Evolutionary conservation across 2,329 filamentous ascomycete species (phyloP).

Genomic region (Exophiala alcalophila): DNA sequence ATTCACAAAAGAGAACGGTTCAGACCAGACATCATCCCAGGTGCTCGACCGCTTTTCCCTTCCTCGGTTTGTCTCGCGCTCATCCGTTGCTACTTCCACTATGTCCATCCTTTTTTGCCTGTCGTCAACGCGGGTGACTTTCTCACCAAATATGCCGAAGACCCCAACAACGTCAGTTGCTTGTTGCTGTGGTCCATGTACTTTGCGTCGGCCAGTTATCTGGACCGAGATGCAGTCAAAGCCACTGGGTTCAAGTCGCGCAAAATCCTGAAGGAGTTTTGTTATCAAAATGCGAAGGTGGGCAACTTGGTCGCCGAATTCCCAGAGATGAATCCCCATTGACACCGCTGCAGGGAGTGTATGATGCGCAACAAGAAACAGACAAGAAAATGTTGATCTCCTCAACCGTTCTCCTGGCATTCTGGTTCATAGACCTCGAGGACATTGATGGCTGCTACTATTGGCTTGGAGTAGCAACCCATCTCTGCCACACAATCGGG

Average conservation of each 20-base stretch:
- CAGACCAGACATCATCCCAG: conserved; percentile 3
- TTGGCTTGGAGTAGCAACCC: conserved; percentile 47
- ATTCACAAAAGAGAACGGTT: conserved; percentile 10
- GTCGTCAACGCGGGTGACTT: conserved; percentile 16
- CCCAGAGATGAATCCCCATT: no score
- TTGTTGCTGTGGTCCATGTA: conserved; percentile 43
- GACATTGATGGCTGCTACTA: conserved; percentile 46
- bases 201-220: conserved; percentile 37
- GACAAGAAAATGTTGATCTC: conserved; percentile 44
- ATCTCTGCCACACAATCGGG: conserved; percentile 44
- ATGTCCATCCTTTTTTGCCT: conserved; percentile 18
- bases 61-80: conserved; percentile 6
- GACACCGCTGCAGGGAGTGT: conserved; percentile 6
- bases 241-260: conserved; percentile 36
- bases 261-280: conserved; percentile 39
- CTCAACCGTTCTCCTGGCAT: conserved; percentile 43
- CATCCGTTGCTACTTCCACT: conserved; percentile 16
- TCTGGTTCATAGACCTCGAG: conserved; percentile 44
- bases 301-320: not conserved
- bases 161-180: conserved; percentile 8
- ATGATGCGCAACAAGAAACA: conserved; percentile 32
- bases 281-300: conserved; percentile 41
- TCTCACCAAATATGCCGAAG: conserved; percentile 7
- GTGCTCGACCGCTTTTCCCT: conserved; percentile 2
- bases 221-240: conserved; percentile 29